Evolutionary conservation across 2,329 filamentous ascomycete genomes (phyloP), one percentile per base, ranked within the genome.

Genomic region (Xylaria sp.): DNA sequence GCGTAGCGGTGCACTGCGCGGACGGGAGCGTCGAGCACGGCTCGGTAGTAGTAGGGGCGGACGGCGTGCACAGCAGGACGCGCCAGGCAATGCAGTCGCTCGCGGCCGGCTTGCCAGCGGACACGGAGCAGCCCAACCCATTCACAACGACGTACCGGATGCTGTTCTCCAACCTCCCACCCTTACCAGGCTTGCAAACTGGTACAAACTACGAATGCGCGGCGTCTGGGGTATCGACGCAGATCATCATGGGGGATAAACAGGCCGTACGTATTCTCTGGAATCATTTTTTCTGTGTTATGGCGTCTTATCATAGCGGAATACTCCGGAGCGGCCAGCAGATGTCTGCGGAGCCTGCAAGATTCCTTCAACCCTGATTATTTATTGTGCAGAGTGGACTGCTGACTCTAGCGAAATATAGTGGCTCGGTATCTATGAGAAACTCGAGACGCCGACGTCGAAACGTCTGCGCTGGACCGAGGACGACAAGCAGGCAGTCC

Each of bases 41-140:
- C 0, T 76, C 77, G 45, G 71, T 82, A 12, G 63, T 81, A 4
- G 69, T 82, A 21, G 79, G 79, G 15, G 75, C 76, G 7, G 79
- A 82, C 65, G 80, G 80, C 3, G 77, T 79, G 5, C 74, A 78
- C 49, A 80, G 78, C 64, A 68, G 65, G 8, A 70, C 75, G 4
- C 73, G 77, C 4, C 58, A 67, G 37, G 68, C 73, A 43, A 77
- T 79, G 71, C 69, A 72, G 37, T 65, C 68, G n/a, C 46, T 70
- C 38, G 63, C 56, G 2, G 47, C 49, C 19, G 68, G 62, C 12
- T 49, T 45, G 11, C 60, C 66, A 4, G 60, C 57, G 3, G 46
- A 51, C 35, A 28, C 25, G 17, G 28, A 45, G 28, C 43, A 62
- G 25, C 64, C 67, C 9, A 67, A 61, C 14, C 71, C 70, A 15